Percentiles rank a stretch among this genome's conserved stretches.
These are phyloP conservation scores for Fusarium lateritium DNA, from an alignment of 2,329 filamentous ascomycete species.

Conservation along the genomic window DNA sequence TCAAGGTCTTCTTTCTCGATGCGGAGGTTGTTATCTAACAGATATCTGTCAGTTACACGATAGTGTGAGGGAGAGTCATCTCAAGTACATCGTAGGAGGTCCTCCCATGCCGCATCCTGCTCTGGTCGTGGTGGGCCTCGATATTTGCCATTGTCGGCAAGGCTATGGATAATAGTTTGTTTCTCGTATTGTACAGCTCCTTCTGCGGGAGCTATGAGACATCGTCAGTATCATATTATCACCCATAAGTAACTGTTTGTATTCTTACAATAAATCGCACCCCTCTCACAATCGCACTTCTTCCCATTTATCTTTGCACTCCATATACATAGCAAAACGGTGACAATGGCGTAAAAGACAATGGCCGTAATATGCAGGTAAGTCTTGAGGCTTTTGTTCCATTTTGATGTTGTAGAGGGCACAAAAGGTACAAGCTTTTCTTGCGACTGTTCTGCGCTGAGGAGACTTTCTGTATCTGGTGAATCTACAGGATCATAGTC, in stretches of 20 bases:
- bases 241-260: not conserved
- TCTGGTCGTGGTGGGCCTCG: constrained; percentile 15
- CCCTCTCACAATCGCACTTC: not conserved
- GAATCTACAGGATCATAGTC: not conserved
- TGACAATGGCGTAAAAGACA: not conserved
- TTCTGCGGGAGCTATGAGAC: not conserved
- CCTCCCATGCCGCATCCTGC: constrained; percentile 17
- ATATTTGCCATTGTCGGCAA: constrained; percentile 12
- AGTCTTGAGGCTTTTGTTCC: not conserved
- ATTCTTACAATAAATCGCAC: constrained; percentile 3
- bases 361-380: not conserved
- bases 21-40: constrained; percentile 2
- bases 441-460: not conserved
- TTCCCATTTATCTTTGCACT: not conserved
- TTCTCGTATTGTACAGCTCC: constrained; percentile 1
- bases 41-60: not conserved
- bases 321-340: constrained; percentile 1
- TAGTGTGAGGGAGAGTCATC: too few species aligned
- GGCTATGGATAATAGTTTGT: constrained; percentile 5
- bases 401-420: not conserved
- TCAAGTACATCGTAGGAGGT: constrained; percentile 1
- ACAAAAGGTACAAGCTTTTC: not conserved
- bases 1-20: constrained; percentile 5
- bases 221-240: not conserved
- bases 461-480: constrained; percentile 8